phyloP scores from a whole-genome alignment of 2,329 filamentous ascomycete species.

The Decorospora gaudefroyi region DNA sequence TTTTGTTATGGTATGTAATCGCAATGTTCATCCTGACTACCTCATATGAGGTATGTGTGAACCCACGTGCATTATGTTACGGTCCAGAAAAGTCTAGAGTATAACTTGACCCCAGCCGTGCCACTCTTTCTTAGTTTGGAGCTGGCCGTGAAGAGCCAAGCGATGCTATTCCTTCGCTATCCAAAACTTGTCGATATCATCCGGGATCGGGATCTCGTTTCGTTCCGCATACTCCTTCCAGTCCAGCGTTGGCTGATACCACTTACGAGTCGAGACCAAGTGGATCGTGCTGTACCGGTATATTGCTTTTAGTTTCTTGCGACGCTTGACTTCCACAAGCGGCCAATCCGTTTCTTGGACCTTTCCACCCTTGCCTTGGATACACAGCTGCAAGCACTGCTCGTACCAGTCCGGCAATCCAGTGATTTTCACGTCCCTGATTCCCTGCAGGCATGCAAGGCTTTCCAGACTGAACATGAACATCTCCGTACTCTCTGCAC shows the following conservation, averaged over 20 bases:
- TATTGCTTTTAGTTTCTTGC: too few species aligned
- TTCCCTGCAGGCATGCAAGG: constrained; percentile 21
- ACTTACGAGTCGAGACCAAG: constrained; percentile 16
- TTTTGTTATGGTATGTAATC: too few species aligned
- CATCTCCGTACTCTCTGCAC: constrained; percentile 1
- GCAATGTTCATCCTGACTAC: too few species aligned
- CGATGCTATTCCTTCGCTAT: background rate
- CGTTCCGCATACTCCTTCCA: constrained; percentile 33
- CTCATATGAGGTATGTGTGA: too few species aligned
- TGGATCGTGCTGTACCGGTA: background rate
- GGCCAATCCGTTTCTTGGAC: constrained; percentile 26
- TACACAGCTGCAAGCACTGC: constrained; percentile 25
- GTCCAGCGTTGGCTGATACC: constrained; percentile 28
- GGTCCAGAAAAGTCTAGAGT: too few species aligned
- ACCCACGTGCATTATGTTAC: too few species aligned
- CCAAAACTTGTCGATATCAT: constrained; percentile 13
- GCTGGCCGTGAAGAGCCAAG: background rate
- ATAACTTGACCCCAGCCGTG: background rate
- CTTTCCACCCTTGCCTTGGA: constrained; percentile 28
- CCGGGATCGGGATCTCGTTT: constrained; percentile 20
- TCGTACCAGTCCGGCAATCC: constrained; percentile 28
- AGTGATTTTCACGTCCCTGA: constrained; percentile 20
- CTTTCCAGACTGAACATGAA: constrained; percentile 28
- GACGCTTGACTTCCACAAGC: constrained; percentile 12
- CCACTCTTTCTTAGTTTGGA: background rate